Evolutionary conservation across 2,329 filamentous ascomycete genomes (phyloP), one percentile per base, ranked within the genome.

Genomic region (Chaetomium olivaceum): DNA sequence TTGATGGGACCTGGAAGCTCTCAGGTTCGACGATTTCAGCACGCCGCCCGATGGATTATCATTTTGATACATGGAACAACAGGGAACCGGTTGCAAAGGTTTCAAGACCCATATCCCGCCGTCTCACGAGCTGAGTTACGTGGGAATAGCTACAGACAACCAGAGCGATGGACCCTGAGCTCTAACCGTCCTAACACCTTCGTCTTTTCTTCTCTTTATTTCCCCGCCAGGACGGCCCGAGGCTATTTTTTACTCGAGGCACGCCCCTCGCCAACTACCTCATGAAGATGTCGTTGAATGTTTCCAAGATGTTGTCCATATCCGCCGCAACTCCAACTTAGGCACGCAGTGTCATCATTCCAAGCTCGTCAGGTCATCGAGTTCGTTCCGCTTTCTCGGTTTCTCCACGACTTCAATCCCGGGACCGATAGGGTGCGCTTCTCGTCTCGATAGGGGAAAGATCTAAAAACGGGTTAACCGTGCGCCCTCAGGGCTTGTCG

Each of bases 361-460:
- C 77, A 92, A 74, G 69, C 87, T 86, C 19, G 90, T 85, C 71
- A 90, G 83, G 73, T 90, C 87, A 65, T 87, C 81, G 73, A 94
- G 73, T 71, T 85, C 84, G 72, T 82, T 80, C 48, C 84, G 79
- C 68, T 83, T 80, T 75, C 82, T 83, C 66, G 85, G 80, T 52
- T 87, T 93, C 87, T 73, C 88, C 84, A 72, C 70, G 70, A 93
- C 83, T 77, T 96, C 93, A 69, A 97, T 87, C 14, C 93, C 93
- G 3, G 92, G 92, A 0, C 93, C 93, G 61, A 93, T 85, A 36
- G 90, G 78, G 68, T 90, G 86, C 57, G 83, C 80, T 73, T 83
- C 82, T 74, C 91, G 84, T 74, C 91, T 79, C 0, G 83, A 81
- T 11, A 81, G 59, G 7, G 86, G 86, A 69, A 88, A 88, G 27